Evolutionary conservation across 257 asterid genomes (phyloP).

Genomic region (Scutellaria galericulata): DNA sequence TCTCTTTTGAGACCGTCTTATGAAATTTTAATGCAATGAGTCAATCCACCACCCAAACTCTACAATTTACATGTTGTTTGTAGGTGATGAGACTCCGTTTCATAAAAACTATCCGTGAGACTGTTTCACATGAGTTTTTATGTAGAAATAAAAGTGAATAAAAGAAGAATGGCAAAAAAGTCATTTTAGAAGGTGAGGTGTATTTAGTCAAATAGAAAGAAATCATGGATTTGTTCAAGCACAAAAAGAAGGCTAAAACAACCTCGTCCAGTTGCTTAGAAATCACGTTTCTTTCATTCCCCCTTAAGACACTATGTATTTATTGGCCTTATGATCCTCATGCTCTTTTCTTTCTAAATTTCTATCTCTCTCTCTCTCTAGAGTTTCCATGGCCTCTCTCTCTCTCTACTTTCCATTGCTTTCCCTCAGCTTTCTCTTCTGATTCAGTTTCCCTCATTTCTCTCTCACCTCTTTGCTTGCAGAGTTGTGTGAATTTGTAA

Average conservation of each 20-base stretch:
- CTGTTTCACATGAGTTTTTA: no score
- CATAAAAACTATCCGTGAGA: no score
- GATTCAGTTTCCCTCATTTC: constrained; percentile 11
- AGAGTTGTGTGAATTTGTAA: neutral
- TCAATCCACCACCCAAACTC: no score
- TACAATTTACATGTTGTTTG: no score
- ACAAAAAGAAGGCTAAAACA: constrained; percentile 42
- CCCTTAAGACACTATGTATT: constrained; percentile 31
- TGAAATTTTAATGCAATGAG: no score
- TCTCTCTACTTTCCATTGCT: constrained; percentile 19
- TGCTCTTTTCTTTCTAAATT: constrained; percentile 29
- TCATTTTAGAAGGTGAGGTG: constrained; percentile 44
- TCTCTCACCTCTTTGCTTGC: constrained; percentile 10
- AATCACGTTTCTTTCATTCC: constrained; percentile 52
- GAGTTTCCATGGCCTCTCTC: constrained; percentile 33
- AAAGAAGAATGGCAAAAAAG: constrained; percentile 34
- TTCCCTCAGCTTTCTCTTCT: constrained; percentile 30
- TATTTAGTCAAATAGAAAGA: constrained; percentile 56
- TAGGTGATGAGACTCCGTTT: no score
- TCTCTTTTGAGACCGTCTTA: no score
- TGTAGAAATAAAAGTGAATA: neutral
- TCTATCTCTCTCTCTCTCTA: constrained; percentile 26
- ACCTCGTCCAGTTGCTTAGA: constrained; percentile 52
- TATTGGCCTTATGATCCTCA: constrained; percentile 37
- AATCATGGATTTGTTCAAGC: constrained; percentile 43